phyloP scores from a whole-genome alignment of 345 rosid species.

The Hypericum perforatum region DNA sequence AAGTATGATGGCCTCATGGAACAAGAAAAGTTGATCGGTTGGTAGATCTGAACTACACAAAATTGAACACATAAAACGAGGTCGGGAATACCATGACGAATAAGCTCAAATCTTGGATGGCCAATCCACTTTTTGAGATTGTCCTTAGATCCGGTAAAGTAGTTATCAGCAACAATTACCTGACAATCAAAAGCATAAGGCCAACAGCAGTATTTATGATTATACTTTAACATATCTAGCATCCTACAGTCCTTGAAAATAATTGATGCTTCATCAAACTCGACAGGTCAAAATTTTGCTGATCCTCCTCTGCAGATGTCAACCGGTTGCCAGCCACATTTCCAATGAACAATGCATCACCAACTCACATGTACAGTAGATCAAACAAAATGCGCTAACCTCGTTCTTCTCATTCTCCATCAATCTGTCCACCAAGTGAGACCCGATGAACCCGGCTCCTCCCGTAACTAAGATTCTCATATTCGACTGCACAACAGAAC shows the following conservation, averaged over 20 bases:
- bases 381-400: slow-evolving; percentile 28
- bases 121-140: slow-evolving; percentile 88
- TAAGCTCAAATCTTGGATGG: slow-evolving; percentile 94
- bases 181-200: slow-evolving; percentile 16
- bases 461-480: slow-evolving; percentile 31
- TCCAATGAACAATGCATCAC: too few species aligned
- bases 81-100: slow-evolving; percentile 63
- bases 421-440: slow-evolving; percentile 26
- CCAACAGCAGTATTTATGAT: too few species aligned
- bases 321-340: too few species aligned
- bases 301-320: too few species aligned
- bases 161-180: slow-evolving; percentile 91
- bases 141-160: slow-evolving; percentile 86
- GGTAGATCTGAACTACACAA: too few species aligned
- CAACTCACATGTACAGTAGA: too few species aligned
- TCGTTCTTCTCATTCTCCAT: slow-evolving; percentile 47
- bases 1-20: too few species aligned
- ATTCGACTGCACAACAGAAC: slow-evolving; percentile 15
- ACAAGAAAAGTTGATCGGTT: too few species aligned
- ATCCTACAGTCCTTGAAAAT: neutral
- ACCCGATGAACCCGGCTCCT: slow-evolving; percentile 33
- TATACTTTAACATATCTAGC: neutral
- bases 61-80: neutral
- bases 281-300: too few species aligned
- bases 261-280: neutral